Evolutionary conservation across 2,329 filamentous ascomycete species (phyloP).

Genomic region (Arthrobotrys musiformis): DNA sequence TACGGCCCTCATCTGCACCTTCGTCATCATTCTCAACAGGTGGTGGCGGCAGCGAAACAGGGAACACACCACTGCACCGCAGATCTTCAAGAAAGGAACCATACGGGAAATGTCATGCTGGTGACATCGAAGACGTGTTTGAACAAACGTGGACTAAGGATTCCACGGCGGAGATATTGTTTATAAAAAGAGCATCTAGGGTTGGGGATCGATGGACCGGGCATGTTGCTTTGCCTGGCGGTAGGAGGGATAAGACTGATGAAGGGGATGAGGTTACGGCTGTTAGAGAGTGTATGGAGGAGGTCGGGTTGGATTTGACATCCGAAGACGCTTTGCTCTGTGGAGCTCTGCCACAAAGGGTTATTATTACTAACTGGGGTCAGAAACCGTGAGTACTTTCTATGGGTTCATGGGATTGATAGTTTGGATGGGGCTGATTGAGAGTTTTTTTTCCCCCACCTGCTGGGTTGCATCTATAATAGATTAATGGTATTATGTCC

Average conservation of each 20-base stretch:
- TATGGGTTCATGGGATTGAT: not conserved
- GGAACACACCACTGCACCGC: conserved; percentile 58
- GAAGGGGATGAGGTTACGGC: conserved; percentile 72
- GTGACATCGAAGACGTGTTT: conserved; percentile 69
- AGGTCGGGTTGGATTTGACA: conserved; percentile 65
- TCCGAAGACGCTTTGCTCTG: conserved; percentile 34
- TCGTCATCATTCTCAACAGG: conserved; percentile 17
- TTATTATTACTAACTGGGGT: conserved; percentile 73
- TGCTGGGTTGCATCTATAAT: not conserved
- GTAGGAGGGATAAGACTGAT: conserved; percentile 74
- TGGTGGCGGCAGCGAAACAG: not conserved
- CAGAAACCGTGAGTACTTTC: conserved; percentile 69
- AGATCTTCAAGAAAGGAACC: conserved; percentile 57
- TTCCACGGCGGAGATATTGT: conserved; percentile 75
- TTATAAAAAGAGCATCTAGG: conserved; percentile 75
- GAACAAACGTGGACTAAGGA: conserved; percentile 73
- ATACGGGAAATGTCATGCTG: conserved; percentile 60
- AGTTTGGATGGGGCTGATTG: not conserved
- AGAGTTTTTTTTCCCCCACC: not conserved
- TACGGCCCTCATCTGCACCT: conserved; percentile 67
- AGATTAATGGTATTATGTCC: conserved; percentile 77
- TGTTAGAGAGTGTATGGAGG: conserved; percentile 73
- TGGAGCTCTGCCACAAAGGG: conserved; percentile 44
- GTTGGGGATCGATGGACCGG: conserved; percentile 76
- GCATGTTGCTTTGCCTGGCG: conserved; percentile 75